Conservation (phyloP, 2,329 filamentous ascomycete genomes). For the Bimuria novae-zelandiae region DNA sequence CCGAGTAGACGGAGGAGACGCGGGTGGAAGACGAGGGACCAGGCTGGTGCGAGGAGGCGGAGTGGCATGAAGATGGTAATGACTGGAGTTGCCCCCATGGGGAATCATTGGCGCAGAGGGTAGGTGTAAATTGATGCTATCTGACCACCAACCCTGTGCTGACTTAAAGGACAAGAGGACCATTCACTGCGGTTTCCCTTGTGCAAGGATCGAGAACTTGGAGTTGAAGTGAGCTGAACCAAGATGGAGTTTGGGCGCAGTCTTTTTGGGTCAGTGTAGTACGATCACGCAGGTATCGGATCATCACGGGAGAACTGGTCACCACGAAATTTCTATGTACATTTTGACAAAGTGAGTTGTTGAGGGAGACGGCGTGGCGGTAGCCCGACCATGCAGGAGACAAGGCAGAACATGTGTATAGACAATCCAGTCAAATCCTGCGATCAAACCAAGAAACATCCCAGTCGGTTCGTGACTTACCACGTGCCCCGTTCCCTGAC, state of each 20-base stretch:
- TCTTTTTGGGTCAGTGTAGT: background rate
- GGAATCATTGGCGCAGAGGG: background rate
- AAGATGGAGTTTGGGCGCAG: too few species aligned
- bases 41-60: constrained; percentile 8
- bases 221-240: constrained; percentile 1
- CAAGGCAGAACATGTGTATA: background rate
- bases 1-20: background rate
- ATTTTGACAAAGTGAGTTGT: background rate
- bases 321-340: background rate
- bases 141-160: background rate
- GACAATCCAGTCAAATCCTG: background rate
- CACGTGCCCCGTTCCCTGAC: background rate
- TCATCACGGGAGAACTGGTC: background rate
- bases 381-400: background rate
- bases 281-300: background rate
- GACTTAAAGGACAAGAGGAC: constrained; percentile 5
- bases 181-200: constrained; percentile 3
- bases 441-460: background rate
- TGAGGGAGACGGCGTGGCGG: background rate
- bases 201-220: constrained; percentile 1
- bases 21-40: background rate
- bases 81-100: constrained; percentile 4
- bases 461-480: background rate
- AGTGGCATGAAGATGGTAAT: constrained; percentile 5
- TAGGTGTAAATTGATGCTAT: background rate